Conservation (phyloP, 495 filamentous ascomycete species). For the Daldinia concentrica region DNA sequence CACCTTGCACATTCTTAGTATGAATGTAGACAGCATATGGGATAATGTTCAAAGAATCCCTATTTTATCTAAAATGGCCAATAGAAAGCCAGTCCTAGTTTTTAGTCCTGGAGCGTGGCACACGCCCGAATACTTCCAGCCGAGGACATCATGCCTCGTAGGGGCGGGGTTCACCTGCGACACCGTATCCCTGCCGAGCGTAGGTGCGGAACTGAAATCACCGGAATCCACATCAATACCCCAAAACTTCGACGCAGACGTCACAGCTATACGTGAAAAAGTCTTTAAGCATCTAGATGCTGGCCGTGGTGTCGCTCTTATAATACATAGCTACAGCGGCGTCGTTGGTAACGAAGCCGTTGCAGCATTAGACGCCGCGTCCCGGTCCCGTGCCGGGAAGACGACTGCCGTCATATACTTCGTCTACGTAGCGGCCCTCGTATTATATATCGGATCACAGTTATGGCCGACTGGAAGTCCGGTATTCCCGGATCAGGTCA, state of each 20-base stretch:
- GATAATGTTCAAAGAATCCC: not conserved
- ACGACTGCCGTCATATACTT: not conserved
- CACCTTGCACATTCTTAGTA: not conserved
- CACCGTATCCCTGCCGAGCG: slow-evolving; percentile 46
- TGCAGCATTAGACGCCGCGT: not conserved
- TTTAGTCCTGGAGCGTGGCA: slow-evolving; percentile 63
- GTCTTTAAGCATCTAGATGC: slow-evolving; percentile 5
- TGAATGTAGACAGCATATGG: too few species aligned
- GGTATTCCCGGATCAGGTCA: not conserved
- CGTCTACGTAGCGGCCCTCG: not conserved
- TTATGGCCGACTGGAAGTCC: not conserved
- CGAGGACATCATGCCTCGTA: not conserved
- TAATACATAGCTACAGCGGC: not conserved
- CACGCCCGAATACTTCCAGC: not conserved
- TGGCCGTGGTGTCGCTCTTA: not conserved
- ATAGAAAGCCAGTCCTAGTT: slow-evolving; percentile 48
- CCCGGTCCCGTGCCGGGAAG: not conserved
- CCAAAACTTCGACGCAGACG: slow-evolving; percentile 35
- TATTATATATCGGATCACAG: not conserved
- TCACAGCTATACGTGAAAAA: slow-evolving; percentile 42
- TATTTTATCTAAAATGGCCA: slow-evolving; percentile 11
- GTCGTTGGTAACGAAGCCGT: too few species aligned
- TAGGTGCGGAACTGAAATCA: not conserved
- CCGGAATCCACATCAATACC: not conserved
- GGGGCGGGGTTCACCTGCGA: slow-evolving; percentile 51